Evolutionary conservation across 345 rosid species (phyloP), one percentile per base, ranked within the genome.

Genomic region (Citrus mangshanensis): DNA sequence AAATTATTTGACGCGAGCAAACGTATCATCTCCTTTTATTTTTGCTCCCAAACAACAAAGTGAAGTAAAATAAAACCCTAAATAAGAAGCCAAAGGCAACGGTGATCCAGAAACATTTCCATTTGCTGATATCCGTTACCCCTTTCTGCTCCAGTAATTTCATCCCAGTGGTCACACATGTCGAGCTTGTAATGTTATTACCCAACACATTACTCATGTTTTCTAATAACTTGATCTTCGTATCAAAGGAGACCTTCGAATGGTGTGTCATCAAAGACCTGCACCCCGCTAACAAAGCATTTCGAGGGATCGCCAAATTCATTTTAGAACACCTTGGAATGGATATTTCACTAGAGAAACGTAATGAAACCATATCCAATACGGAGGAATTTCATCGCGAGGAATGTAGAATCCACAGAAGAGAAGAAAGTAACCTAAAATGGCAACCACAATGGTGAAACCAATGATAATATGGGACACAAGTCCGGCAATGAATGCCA

Each of bases 401-500:
- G 86, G 71, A 32, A 85, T 83, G 82, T 85, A 81, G 81, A 78
- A 81, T 12, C 88, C 85, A 2, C 84, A 80, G 34, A 87, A 85
- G 27, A 87, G 81, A 9, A 85, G 78, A 54, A 83, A 85, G 6
- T 79, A 78, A 5, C 78, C 81, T 5, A 87, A 69, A 40, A 85
- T 73, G 1, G 86, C 62, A 74, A 74, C 77, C 13, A 78, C 80
- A 9, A 85, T 42, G 18, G 82, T 80, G 51, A 82, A 79, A 19
- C 85, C 89, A 1, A 82, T 35, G 54, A 86, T 85, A 3, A 87
- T 79, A 54, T 89, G 81, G 3, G 91, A 87, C 7, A 89, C 85
- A 1, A 89, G 73, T 7, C 89, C 92, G 35, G 90, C 75, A 5
- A 86, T 65, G 80, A 90, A 89, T 18, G 88, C 82, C 9, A 89